Percentiles rank a stretch among this genome's conserved stretches.
phyloP scores from a whole-genome alignment of 2,329 filamentous ascomycete genomes.

The Oidium heveae region DNA sequence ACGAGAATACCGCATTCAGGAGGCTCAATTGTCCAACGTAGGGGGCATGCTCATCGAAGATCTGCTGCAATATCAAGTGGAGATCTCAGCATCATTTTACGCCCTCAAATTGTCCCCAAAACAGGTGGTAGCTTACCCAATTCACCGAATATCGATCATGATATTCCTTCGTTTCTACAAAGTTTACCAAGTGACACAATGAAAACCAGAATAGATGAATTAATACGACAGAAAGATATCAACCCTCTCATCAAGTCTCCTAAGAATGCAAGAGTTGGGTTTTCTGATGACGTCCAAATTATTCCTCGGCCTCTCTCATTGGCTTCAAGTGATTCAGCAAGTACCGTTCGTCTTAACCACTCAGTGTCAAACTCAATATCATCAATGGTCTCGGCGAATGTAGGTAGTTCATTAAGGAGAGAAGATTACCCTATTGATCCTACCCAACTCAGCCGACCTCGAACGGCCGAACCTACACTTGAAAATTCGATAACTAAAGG shows the following conservation, averaged over 20 bases:
- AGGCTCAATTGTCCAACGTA: conserved; percentile 21
- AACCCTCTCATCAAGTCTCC: conserved; percentile 3
- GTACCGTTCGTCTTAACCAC: conserved; percentile 40
- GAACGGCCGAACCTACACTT: conserved; percentile 45
- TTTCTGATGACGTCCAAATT: conserved; percentile 63
- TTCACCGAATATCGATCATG: conserved; percentile 18
- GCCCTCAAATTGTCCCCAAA: conserved; percentile 12
- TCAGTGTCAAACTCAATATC: conserved; percentile 59
- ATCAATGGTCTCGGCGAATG: conserved; percentile 38
- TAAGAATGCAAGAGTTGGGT: conserved; percentile 46
- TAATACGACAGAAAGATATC: too few relatives aligned
- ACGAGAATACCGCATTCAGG: too few relatives aligned
- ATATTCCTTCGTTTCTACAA: conserved; percentile 5
- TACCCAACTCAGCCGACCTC: conserved; percentile 28
- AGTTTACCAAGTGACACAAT: not conserved
- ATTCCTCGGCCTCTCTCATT: conserved; percentile 63
- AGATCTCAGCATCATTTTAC: conserved; percentile 47
- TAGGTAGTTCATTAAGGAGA: not conserved
- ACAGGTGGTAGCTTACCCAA: conserved; percentile 16
- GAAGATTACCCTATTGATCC: conserved; percentile 17
- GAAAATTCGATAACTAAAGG: conserved; percentile 17
- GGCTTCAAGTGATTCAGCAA: conserved; percentile 64
- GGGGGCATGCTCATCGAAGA: conserved; percentile 57
- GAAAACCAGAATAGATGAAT: not conserved
- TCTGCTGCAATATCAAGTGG: conserved; percentile 55